Conservation (phyloP, 352 stramenopile genomes). For the Blastocystis sp. region DNA sequence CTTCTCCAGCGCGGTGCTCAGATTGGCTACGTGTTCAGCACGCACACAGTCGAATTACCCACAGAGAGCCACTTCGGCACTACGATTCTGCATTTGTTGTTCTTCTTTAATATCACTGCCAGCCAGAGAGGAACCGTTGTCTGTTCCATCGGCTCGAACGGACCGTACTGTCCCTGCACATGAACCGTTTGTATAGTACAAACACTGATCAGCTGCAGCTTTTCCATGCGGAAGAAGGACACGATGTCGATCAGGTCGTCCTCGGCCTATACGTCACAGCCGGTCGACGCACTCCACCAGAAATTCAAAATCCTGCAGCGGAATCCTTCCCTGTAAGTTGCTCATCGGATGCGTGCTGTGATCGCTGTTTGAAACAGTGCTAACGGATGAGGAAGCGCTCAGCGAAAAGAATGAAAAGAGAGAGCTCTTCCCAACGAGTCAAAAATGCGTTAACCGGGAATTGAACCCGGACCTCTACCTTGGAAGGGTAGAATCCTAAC, state of each 20-base stretch:
- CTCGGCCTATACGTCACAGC: constrained; percentile 37
- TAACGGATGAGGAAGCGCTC: neutral
- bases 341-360: constrained; percentile 12
- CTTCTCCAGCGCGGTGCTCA: constrained; percentile 13
- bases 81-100: constrained; percentile 71
- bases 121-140: constrained; percentile 58
- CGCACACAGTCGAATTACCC: neutral
- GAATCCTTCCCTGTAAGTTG: constrained; percentile 4
- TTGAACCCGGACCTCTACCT: constrained; percentile 73
- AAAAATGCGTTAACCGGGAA: constrained; percentile 62
- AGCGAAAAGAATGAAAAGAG: constrained; percentile 3
- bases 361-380: constrained; percentile 6
- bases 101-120: constrained; percentile 57
- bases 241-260: constrained; percentile 60
- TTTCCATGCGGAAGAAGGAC: constrained; percentile 36
- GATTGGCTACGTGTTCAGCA: neutral
- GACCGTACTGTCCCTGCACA: constrained; percentile 58
- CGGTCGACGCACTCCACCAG: neutral
- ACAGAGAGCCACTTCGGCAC: constrained; percentile 56
- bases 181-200: neutral
- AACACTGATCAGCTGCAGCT: constrained; percentile 46
- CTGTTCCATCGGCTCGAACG: constrained; percentile 69
- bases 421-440: neutral
- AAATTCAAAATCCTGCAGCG: constrained; percentile 40
- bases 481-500: constrained; percentile 74